Percentiles rank a stretch among this genome's conserved stretches.
Evolutionary conservation across 164 flowering plant species (phyloP).

Genomic region (Berberis thunbergii): DNA sequence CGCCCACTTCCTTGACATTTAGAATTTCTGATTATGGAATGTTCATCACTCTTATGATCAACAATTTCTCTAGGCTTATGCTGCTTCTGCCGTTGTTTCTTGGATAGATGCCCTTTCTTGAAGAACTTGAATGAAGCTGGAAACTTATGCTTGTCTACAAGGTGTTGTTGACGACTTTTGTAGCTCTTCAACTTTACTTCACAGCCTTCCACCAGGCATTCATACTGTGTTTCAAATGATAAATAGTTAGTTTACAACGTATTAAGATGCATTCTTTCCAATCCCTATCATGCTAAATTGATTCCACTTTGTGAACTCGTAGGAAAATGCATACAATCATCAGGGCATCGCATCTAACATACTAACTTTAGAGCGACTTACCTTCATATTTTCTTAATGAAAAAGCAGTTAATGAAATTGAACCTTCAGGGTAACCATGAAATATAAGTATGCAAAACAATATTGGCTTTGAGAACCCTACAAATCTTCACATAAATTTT

Average conservation of each 20-base stretch:
- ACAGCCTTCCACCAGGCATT: conserved; percentile 94
- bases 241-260: background rate
- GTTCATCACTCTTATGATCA: conserved; percentile 23
- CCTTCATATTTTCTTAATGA: too few species aligned
- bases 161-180: conserved; percentile 78
- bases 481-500: too few species aligned
- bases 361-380: too few species aligned
- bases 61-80: conserved; percentile 29
- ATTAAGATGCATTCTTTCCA: too few species aligned
- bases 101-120: conserved; percentile 64
- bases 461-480: too few species aligned
- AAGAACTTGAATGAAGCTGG: conserved; percentile 77
- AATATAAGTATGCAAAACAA: too few species aligned
- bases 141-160: conserved; percentile 83
- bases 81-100: conserved; percentile 61
- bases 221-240: conserved; percentile 45
- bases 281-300: too few species aligned
- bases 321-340: too few species aligned
- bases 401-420: too few species aligned
- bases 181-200: conserved; percentile 71
- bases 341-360: too few species aligned
- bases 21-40: conserved; percentile 16
- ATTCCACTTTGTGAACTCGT: too few species aligned
- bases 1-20: conserved; percentile 47
- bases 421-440: too few species aligned